phyloP scores from a whole-genome alignment of 345 rosid species.

The Microcos paniculata region DNA sequence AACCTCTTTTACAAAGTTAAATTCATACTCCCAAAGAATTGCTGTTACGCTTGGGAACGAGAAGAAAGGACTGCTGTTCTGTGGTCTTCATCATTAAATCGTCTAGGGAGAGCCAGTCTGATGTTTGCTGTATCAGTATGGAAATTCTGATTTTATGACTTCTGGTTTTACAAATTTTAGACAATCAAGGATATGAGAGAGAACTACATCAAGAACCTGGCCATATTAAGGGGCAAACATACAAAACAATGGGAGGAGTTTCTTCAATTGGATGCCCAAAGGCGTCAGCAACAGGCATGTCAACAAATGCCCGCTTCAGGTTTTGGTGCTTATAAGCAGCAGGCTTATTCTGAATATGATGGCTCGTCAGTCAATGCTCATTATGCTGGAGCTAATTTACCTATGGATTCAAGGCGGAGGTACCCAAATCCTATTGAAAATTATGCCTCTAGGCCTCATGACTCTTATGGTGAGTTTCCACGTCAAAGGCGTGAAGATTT shows the following conservation, averaged over 20 bases:
- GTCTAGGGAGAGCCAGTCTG: constrained; percentile 11
- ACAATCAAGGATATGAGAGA: constrained; percentile 88
- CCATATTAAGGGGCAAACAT: constrained; percentile 58
- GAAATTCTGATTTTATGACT: constrained; percentile 39
- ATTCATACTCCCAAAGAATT: not conserved
- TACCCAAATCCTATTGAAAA: constrained; percentile 60
- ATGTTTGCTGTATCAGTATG: constrained; percentile 8
- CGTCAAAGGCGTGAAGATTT: constrained; percentile 79
- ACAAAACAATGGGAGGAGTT: constrained; percentile 85
- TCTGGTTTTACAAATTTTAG: constrained; percentile 51
- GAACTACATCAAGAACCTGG: constrained; percentile 72
- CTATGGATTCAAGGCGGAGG: constrained; percentile 65
- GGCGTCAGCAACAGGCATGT: constrained; percentile 65
- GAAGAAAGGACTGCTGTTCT: constrained; percentile 4
- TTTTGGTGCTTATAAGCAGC: constrained; percentile 79
- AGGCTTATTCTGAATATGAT: constrained; percentile 62
- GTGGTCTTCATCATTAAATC: constrained; percentile 10
- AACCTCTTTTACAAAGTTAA: constrained; percentile 3
- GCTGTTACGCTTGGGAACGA: not conserved
- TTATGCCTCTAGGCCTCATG: constrained; percentile 72
- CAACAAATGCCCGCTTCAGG: constrained; percentile 56
- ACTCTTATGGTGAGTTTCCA: constrained; percentile 68
- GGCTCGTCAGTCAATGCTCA: constrained; percentile 54
- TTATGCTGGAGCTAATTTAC: constrained; percentile 48
- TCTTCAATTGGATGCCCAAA: constrained; percentile 75